These are phyloP conservation scores for Russula lepida DNA, from an alignment of 768 basidiomycete genomes.

Conservation along the genomic window DNA sequence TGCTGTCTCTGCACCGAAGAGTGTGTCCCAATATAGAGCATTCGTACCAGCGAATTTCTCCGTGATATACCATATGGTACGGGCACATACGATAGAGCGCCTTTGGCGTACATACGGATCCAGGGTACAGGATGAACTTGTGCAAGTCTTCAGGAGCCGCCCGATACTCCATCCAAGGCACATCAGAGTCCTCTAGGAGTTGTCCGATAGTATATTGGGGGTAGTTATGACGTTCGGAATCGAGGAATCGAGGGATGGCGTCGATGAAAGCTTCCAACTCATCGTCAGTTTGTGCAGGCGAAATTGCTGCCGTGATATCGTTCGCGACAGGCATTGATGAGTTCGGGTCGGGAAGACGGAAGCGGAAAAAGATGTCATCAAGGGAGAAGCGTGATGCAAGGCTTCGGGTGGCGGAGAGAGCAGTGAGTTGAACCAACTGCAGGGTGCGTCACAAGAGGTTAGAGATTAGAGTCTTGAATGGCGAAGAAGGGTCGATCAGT, in stretches of 20 bases:
- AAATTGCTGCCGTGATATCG: slow-evolving; percentile 10
- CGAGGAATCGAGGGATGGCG: slow-evolving; percentile 13
- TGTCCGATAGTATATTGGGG: slow-evolving; percentile 10
- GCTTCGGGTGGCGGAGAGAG: neutral
- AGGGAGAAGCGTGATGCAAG: neutral
- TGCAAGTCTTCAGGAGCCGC: slow-evolving; percentile 14
- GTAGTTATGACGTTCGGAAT: neutral
- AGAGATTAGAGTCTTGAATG: slow-evolving; percentile 17
- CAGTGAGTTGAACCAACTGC: neutral
- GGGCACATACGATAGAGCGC: slow-evolving; percentile 1
- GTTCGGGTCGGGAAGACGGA: slow-evolving; percentile 10
- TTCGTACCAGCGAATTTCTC: slow-evolving; percentile 4
- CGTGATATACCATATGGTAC: slow-evolving; percentile 12
- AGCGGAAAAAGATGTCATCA: neutral
- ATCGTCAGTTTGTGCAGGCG: neutral
- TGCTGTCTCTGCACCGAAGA: too few species aligned
- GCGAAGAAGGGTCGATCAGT: slow-evolving; percentile 6
- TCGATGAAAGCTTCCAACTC: slow-evolving; percentile 13
- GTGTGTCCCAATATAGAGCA: slow-evolving; percentile 7
- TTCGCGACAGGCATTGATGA: slow-evolving; percentile 1
- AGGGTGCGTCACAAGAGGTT: slow-evolving; percentile 1
- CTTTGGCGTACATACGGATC: neutral
- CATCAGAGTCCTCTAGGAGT: slow-evolving; percentile 9
- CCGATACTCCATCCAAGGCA: slow-evolving; percentile 17
- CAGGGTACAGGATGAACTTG: neutral